Evolutionary conservation across 2,329 filamentous ascomycete genomes (phyloP).

Genomic region (Periconia digitata): DNA sequence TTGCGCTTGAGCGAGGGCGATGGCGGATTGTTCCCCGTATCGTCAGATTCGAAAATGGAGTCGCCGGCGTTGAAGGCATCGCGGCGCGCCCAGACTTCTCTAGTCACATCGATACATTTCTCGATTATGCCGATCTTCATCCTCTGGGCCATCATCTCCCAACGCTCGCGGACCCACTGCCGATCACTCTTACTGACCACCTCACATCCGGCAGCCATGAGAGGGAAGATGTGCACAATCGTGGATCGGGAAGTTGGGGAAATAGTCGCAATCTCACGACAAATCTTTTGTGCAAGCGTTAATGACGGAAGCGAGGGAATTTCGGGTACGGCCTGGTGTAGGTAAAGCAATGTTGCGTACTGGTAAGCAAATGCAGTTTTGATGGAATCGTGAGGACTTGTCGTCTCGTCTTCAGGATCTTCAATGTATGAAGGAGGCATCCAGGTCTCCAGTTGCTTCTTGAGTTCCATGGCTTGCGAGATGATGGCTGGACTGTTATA

Average conservation of each 20-base stretch:
- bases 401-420: slow-evolving; percentile 64
- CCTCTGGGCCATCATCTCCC: slow-evolving; percentile 61
- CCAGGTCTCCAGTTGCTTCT: slow-evolving; percentile 63
- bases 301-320: slow-evolving; percentile 61
- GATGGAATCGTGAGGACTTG: slow-evolving; percentile 63
- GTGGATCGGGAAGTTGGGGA: slow-evolving; percentile 63
- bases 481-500: slow-evolving; percentile 62
- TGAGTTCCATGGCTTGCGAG: slow-evolving; percentile 63
- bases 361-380: slow-evolving; percentile 69
- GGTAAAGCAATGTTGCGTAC: slow-evolving; percentile 66
- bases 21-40: neutral
- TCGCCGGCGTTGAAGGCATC: slow-evolving; percentile 51
- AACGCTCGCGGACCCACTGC: slow-evolving; percentile 65
- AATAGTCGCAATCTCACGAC: slow-evolving; percentile 64
- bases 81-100: slow-evolving; percentile 67
- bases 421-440: slow-evolving; percentile 60
- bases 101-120: slow-evolving; percentile 64
- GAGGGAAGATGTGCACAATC: slow-evolving; percentile 70
- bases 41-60: slow-evolving; percentile 6
- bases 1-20: slow-evolving; percentile 22
- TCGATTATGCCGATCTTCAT: slow-evolving; percentile 70
- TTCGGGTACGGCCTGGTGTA: slow-evolving; percentile 69
- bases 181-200: slow-evolving; percentile 61
- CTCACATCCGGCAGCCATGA: slow-evolving; percentile 69
- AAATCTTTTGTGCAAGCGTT: slow-evolving; percentile 62